Evolutionary conservation across 208 protist species (phyloP), one percentile per base, ranked within the genome.

Genomic region (Herpetomonas samuelpessoai): DNA sequence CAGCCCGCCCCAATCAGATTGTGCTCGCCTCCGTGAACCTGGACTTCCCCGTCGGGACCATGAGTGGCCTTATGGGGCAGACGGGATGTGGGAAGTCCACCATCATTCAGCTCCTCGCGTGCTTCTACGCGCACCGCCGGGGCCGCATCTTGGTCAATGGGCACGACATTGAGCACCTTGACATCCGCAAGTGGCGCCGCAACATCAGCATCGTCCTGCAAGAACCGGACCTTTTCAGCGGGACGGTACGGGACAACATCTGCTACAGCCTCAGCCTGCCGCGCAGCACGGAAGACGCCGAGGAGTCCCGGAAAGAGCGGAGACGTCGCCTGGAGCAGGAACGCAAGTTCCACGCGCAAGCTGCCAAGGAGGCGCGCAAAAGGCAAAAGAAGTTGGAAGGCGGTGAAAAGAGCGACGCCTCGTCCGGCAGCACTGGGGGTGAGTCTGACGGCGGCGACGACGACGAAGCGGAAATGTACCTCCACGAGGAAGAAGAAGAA

Each of bases 231-330:
- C 83, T 98, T 4, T 98, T 98, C 73, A 79, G 68, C 29, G 87
- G 80, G 10, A 95, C 85, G 16, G 80, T 98, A 25, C 74, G 74
- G 9, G 79, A 97, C 16, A 98, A 98, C 75, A 97, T 98, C 53
- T 57, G 62, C 30, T 97, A 97, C 74, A 51, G 74, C 1, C 44
- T 49, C 27, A 31, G 16, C 72, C 52, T 27, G 76, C 82, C 19
- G n/a, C n/a, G n/a, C n/a, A n/a, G n/a, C n/a, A n/a, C n/a, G n/a
- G n/a, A n/a, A n/a, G n/a, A n/a, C n/a, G n/a, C n/a, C n/a, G n/a
- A n/a, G n/a, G n/a, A n/a, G n/a, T n/a, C n/a, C n/a, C n/a, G n/a
- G n/a, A n/a, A n/a, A n/a, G n/a, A n/a, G n/a, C n/a, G n/a, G n/a
- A n/a, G n/a, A n/a, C n/a, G n/a, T n/a, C n/a, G n/a, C n/a, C n/a